Evolutionary conservation across 208 protist species (phyloP).

Genomic region (Trichomonas tenax): DNA sequence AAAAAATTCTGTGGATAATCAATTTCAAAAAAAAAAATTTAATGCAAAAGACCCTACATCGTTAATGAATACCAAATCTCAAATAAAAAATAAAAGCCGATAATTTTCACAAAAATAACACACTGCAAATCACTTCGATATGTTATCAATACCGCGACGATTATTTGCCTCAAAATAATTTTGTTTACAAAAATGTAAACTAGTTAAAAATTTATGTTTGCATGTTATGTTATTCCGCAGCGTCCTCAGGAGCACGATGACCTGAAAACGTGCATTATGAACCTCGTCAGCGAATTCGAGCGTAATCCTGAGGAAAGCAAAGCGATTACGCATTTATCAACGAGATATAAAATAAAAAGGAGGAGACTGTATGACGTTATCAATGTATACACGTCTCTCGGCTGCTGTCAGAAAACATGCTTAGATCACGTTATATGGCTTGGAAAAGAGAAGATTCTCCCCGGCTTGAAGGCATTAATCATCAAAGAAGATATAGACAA

Average conservation of each 20-base stretch:
- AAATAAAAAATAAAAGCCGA: too few species aligned
- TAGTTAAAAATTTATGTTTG: neutral
- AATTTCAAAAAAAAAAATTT: too few species aligned
- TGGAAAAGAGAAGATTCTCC: neutral
- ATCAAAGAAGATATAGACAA: neutral
- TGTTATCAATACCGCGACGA: too few species aligned
- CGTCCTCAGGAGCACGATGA: neutral
- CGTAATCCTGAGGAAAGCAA: neutral
- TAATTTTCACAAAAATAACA: too few species aligned
- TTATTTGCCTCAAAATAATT: too few species aligned
- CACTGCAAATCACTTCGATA: too few species aligned
- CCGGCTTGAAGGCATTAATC: neutral
- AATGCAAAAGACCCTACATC: too few species aligned
- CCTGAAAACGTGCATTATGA: neutral
- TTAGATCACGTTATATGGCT: neutral
- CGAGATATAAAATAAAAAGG: neutral
- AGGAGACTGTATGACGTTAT: neutral
- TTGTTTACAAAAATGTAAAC: too few species aligned
- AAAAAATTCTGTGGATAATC: too few species aligned
- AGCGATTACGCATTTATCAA: neutral
- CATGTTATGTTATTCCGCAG: neutral
- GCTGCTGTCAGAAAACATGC: neutral
- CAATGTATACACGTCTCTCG: neutral
- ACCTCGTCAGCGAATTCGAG: neutral
- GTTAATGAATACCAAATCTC: too few species aligned